Evolutionary conservation across 2,329 filamentous ascomycete species (phyloP), one percentile per base, ranked within the genome.

Genomic region (Scleromitrula shiraiana): DNA sequence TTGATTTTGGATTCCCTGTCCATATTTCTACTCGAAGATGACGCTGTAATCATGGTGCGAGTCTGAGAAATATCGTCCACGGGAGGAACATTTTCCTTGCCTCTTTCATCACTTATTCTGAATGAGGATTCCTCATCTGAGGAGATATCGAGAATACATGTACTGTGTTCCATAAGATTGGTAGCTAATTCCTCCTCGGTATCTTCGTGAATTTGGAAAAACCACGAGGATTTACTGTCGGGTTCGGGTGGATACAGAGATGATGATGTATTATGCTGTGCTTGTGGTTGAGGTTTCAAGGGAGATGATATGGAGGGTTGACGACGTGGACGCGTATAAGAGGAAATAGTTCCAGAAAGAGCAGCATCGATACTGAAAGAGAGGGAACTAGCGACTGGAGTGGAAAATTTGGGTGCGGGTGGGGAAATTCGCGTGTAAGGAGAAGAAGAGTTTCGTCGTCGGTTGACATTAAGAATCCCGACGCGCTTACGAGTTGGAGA

Each of bases 51-150:
- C 15, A 61, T 52, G 24, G 56, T 50, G 23, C 58, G 57, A 8
- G 77, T 80, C 60, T 84, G 76, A 23, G 77, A 79, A 32, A 84
- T 65, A 38, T 85, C 81, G 47, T 78, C 77, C 2, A 69, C 64
- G 2, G 91, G 91, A 4, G 91, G 86, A 15, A 95, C 80, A 62
- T 98, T 98, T 71, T 98, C 91, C 73, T 98, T 98, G 61, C 88
- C 86, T 26, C 80, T 74, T 38, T 78, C 76, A 56, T 86, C 69
- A 73, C 72, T 56, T 72, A 64, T 62, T 73, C 75, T 55, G 67
- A 67, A 42, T 60, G 69, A 36, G 23, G 69, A 76, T 66, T 90
- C 85, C 64, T 95, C 90, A 59, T 95, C 90, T 19, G 88, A 90
- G 56, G 82, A 88, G 61, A 97, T 88, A 63, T 97, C 91, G 3